Conservation (phyloP, 345 rosid genomes). For the Firmiana major region DNA sequence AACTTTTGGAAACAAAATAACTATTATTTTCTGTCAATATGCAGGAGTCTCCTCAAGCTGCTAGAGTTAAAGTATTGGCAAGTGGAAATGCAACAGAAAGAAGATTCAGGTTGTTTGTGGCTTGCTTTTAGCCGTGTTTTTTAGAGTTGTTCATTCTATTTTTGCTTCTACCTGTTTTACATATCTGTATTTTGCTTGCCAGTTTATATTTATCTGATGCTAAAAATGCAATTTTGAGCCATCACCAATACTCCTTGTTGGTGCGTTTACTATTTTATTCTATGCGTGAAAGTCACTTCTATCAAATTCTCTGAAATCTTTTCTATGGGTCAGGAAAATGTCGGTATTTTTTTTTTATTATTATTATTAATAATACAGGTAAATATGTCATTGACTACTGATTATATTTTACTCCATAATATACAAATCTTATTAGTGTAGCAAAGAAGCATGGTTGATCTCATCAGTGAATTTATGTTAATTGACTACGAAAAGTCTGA, state of each 20-base stretch:
- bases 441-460: background rate
- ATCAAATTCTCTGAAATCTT: background rate
- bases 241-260: background rate
- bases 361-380: too few relatives aligned
- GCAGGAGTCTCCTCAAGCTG: conserved; percentile 98
- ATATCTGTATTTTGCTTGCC: background rate
- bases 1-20: background rate
- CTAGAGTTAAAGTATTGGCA: conserved; percentile 92
- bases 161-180: background rate
- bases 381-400: background rate
- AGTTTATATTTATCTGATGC: background rate
- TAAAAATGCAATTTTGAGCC: background rate
- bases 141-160: background rate
- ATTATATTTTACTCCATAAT: background rate
- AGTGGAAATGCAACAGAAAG: conserved; percentile 95
- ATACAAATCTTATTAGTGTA: background rate
- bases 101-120: conserved; percentile 70
- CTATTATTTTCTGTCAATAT: conserved; percentile 22
- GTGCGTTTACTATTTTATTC: background rate
- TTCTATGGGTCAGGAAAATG: background rate
- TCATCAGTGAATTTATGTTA: background rate
- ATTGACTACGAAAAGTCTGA: background rate
- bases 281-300: background rate
- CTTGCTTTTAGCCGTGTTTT: background rate
- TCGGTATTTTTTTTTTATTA: too few relatives aligned